Base-by-base conservation (phyloP, 169 alveolate species). In the Plasmodium knowlesi region DNA sequence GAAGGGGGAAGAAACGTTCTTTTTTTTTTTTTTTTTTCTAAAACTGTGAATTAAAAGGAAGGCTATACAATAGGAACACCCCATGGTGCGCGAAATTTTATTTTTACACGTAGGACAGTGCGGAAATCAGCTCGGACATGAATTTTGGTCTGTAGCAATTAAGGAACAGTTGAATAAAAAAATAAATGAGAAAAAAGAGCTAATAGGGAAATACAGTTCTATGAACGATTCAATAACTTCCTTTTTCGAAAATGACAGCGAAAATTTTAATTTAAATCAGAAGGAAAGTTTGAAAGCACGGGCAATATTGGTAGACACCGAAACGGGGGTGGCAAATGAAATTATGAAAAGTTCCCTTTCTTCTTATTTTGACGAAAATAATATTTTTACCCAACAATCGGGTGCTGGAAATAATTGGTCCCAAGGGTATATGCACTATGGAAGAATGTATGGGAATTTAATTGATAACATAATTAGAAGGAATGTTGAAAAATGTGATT, bases 381-480 rank as follows among this genome's bases (percentile, higher is more conserved):
- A 95, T 95, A 98, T 98, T 54, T 96, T 99, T 43, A 96, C 99
- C 1, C 99, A 98, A 91, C 98, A 98, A 3, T 97, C 99, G 12
- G 99, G 99, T 4, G 98, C 99, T 5, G 99, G 99, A 19, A 98
- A 98, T 96, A 99, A 99, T 97, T 99, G 99, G 99, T 99, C 99
- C 12, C 95, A 93, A 34, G 99, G 98, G 32, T 96, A 95, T 83
- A 85, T 67, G 84, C 93, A 96, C 74, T 98, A 98, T 95, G 99
- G 99, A 32, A 96, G 97, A 16, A 94, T 89, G 74, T 98, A 98
- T 94, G 96, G 96, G 28, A 97, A 97, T 16, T 95, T 97, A 61
- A 97, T 99, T 70, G 96, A 96, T 81, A 98, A 97, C 30, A 97
- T 96, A 96, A 95, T 98, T 1, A 96, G 98, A 83, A 96, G 95